A percentile compares a stretch with the other conserved stretches of the same genome.
Conservation (phyloP, 177 flowering plant genomes). For the Vitis hybrid region DNA sequence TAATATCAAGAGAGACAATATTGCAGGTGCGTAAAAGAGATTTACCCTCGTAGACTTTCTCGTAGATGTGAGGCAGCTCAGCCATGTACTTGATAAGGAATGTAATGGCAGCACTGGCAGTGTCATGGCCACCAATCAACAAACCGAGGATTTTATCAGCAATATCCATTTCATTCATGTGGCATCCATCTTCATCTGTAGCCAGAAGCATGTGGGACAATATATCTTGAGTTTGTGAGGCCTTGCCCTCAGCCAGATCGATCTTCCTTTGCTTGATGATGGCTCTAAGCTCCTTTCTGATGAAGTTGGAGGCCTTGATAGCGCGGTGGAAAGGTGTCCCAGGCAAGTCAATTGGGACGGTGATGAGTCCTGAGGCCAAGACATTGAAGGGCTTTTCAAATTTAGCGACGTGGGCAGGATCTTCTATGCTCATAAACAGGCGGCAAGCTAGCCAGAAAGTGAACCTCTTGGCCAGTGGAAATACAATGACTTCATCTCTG, state of each 20-base stretch:
- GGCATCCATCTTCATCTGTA: background rate
- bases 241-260: background rate
- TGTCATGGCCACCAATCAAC: constrained; percentile 9
- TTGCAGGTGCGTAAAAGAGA: background rate
- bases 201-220: background rate
- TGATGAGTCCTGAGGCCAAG: background rate
- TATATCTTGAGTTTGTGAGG: background rate
- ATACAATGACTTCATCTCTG: background rate
- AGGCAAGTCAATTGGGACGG: background rate
- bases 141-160: constrained; percentile 10
- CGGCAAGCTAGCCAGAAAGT: background rate
- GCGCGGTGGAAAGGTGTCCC: background rate
- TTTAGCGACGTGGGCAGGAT: background rate
- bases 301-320: background rate
- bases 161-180: background rate
- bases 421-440: background rate
- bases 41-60: constrained; percentile 5
- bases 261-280: background rate
- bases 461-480: background rate
- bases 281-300: background rate
- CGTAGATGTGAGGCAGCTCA: constrained; percentile 13
- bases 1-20: too few relatives aligned
- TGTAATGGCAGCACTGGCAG: constrained; percentile 5
- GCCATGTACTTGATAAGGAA: constrained; percentile 12
- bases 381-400: background rate